Evolutionary conservation across 2,329 filamentous ascomycete genomes (phyloP).

Genomic region (Laburnicola sp.): DNA sequence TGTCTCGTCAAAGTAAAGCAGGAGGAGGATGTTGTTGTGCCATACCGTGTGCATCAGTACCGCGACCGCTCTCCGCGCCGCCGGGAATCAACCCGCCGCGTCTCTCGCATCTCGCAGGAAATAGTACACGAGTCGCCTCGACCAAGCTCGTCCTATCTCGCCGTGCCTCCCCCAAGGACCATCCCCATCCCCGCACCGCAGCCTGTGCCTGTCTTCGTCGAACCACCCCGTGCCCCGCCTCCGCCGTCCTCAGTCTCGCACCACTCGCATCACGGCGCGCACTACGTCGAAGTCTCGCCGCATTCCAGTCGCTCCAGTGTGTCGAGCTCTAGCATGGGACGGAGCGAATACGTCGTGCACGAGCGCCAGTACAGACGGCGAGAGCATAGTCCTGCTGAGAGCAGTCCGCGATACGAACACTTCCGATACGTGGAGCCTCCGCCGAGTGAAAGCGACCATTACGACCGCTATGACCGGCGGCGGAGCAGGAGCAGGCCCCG

Average conservation of each 20-base stretch:
- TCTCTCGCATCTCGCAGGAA: conserved; percentile 34
- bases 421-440: conserved; percentile 52
- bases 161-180: conserved; percentile 37
- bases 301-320: conserved; percentile 26
- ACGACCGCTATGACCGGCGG: conserved; percentile 28
- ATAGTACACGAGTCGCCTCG: conserved; percentile 37
- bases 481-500: conserved; percentile 24
- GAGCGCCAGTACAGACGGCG: conserved; percentile 50
- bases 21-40: conserved; percentile 50
- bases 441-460: conserved; percentile 35
- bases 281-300: conserved; percentile 53
- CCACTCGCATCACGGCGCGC: conserved; percentile 31
- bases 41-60: conserved; percentile 39
- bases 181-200: conserved; percentile 45
- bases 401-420: conserved; percentile 48
- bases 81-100: conserved; percentile 31
- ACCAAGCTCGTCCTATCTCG: conserved; percentile 35
- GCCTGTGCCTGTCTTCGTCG: conserved; percentile 47
- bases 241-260: conserved; percentile 25
- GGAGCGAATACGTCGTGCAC: conserved; percentile 47
- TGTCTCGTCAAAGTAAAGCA: conserved; percentile 53
- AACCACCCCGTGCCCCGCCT: conserved; percentile 39
- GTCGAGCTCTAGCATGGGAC: conserved; percentile 34
- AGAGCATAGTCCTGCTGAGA: conserved; percentile 38
- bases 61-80: conserved; percentile 35